Conservation (phyloP, 495 filamentous ascomycete species). For the Aspergillus nanangensis region DNA sequence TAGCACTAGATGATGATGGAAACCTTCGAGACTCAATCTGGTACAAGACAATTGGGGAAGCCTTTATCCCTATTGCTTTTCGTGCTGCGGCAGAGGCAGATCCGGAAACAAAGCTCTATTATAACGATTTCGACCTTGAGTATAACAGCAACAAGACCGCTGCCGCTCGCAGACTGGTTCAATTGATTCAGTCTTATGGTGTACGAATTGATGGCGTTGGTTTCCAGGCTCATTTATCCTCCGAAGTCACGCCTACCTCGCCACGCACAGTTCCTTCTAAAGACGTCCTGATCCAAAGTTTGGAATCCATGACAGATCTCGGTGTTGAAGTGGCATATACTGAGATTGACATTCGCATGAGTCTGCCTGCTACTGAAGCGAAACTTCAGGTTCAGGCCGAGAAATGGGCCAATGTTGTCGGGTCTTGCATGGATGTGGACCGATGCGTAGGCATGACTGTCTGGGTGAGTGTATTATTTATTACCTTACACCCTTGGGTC, state of each 20-base stretch:
- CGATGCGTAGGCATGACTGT: not conserved
- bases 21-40: not conserved
- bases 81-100: not conserved
- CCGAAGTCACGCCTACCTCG: not conserved
- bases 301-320: not conserved
- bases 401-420: not conserved
- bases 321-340: conserved; percentile 1
- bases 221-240: not conserved
- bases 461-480: too few species aligned
- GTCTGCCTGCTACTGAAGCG: not conserved
- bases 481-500: too few species aligned
- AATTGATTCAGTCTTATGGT: not conserved
- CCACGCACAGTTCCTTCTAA: too few species aligned
- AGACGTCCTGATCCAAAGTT: not conserved
- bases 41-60: not conserved
- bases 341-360: not conserved
- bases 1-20: not conserved
- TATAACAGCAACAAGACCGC: not conserved
- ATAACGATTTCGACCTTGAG: not conserved
- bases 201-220: not conserved
- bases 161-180: not conserved
- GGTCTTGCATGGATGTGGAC: not conserved
- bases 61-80: not conserved
- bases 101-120: not conserved
- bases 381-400: not conserved